These are phyloP conservation scores for Bipolaris victoriae DNA, from an alignment of 2,329 filamentous ascomycete genomes.

Conservation along the genomic window DNA sequence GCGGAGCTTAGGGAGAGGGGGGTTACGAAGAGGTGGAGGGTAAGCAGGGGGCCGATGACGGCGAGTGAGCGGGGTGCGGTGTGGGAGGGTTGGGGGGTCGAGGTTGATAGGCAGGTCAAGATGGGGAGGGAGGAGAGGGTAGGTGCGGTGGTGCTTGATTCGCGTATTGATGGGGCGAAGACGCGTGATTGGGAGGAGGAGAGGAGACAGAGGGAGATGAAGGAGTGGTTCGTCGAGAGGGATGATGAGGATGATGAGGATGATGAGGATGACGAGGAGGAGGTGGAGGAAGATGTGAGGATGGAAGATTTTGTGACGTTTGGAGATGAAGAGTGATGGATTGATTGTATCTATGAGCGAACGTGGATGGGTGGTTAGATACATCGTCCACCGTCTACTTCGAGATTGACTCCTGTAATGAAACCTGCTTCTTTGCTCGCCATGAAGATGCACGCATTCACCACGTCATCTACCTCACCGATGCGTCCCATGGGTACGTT, in stretches of 20 bases:
- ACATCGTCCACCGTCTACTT: constrained; percentile 50
- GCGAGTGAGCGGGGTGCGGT: constrained; percentile 31
- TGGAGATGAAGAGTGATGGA: background rate
- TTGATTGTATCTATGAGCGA: background rate
- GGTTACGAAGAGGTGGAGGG: constrained; percentile 43
- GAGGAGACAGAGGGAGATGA: constrained; percentile 25
- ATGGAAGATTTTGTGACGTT: background rate
- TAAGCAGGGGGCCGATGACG: constrained; percentile 28
- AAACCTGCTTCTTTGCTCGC: constrained; percentile 65
- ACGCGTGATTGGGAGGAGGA: constrained; percentile 10
- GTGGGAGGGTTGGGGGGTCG: constrained; percentile 44
- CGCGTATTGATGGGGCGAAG: constrained; percentile 6
- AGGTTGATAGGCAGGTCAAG: constrained; percentile 24
- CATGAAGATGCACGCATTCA: constrained; percentile 63
- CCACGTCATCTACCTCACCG: constrained; percentile 66
- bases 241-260: constrained; percentile 21
- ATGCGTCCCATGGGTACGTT: constrained; percentile 66
- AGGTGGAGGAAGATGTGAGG: constrained; percentile 2
- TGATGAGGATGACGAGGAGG: constrained; percentile 22
- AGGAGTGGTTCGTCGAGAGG: constrained; percentile 24
- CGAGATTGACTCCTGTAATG: constrained; percentile 61
- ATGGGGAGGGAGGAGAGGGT: constrained; percentile 30
- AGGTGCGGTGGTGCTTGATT: constrained; percentile 13
- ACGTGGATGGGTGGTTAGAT: constrained; percentile 26
- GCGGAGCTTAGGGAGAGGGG: constrained; percentile 25